Evolutionary conservation across 2,329 filamentous ascomycete genomes (phyloP).

Genomic region (Cladosporium sp.): DNA sequence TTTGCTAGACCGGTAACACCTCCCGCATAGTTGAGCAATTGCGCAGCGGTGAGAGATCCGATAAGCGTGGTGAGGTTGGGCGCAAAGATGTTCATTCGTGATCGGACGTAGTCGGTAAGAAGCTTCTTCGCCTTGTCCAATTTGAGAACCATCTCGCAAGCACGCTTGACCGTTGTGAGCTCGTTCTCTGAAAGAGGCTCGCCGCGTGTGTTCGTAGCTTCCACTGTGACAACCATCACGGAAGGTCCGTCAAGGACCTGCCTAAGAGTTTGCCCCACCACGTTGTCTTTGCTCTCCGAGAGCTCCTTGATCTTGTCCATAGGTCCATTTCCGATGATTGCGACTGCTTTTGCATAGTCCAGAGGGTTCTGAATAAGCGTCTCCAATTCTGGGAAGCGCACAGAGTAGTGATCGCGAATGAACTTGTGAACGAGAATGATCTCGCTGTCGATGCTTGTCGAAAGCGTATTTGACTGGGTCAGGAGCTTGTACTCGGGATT

Average conservation of each 20-base stretch:
- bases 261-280: conserved; percentile 69
- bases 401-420: conserved; percentile 91
- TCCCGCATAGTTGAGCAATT: conserved; percentile 92
- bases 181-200: conserved; percentile 71
- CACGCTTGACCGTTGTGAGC: conserved; percentile 67
- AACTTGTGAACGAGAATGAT: conserved; percentile 93
- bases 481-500: conserved; percentile 87
- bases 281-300: conserved; percentile 72
- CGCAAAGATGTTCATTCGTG: conserved; percentile 92
- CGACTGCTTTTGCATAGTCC: conserved; percentile 92
- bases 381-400: conserved; percentile 90
- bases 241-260: conserved; percentile 82
- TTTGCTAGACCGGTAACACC: conserved; percentile 85
- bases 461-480: conserved; percentile 83
- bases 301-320: conserved; percentile 82
- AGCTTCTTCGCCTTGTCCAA: conserved; percentile 83
- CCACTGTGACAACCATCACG: conserved; percentile 92
- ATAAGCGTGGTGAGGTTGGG: conserved; percentile 89
- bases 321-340: conserved; percentile 87
- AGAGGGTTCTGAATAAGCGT: conserved; percentile 84
- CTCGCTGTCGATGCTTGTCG: conserved; percentile 89
- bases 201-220: conserved; percentile 86
- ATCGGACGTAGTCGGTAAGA: conserved; percentile 91
- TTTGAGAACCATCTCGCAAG: conserved; percentile 83
- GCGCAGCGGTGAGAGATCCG: conserved; percentile 87